Evolutionary conservation across 208 protist species (phyloP).

Genomic region (Leptomonas seymouri): DNA sequence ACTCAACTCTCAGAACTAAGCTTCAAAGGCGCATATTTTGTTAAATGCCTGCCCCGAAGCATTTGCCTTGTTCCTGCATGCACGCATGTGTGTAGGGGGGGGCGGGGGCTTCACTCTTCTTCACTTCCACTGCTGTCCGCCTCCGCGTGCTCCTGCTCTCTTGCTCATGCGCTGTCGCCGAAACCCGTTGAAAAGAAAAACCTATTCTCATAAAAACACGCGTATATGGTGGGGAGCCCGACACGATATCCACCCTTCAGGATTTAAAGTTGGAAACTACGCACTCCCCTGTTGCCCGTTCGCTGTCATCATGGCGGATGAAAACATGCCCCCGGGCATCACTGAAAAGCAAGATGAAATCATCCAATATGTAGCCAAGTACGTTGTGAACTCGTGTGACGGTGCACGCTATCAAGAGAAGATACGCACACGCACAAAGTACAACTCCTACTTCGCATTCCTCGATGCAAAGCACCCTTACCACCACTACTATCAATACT

Average conservation of each 20-base stretch:
- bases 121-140: too few species aligned
- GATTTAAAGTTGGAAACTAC: neutral
- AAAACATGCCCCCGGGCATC: slow-evolving; percentile 55
- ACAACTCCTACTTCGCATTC: slow-evolving; percentile 84
- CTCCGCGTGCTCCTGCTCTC: too few species aligned
- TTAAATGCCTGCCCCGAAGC: too few species aligned
- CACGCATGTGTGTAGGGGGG: too few species aligned
- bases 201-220: too few species aligned
- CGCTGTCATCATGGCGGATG: slow-evolving; percentile 15
- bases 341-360: slow-evolving; percentile 80
- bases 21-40: too few species aligned
- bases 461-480: slow-evolving; percentile 61
- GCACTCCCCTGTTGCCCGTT: neutral
- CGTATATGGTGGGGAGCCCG: too few species aligned
- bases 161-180: too few species aligned
- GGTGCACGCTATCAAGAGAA: slow-evolving; percentile 71
- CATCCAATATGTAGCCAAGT: slow-evolving; percentile 81
- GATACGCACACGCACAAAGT: slow-evolving; percentile 55
- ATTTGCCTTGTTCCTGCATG: too few species aligned
- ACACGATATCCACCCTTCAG: neutral
- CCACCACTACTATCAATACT: slow-evolving; percentile 76
- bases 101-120: too few species aligned
- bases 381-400: slow-evolving; percentile 76
- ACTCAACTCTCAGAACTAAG: too few species aligned
- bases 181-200: too few species aligned